phyloP scores from a whole-genome alignment of 495 filamentous ascomycete genomes.

The Hypoxylon lenormandii region DNA sequence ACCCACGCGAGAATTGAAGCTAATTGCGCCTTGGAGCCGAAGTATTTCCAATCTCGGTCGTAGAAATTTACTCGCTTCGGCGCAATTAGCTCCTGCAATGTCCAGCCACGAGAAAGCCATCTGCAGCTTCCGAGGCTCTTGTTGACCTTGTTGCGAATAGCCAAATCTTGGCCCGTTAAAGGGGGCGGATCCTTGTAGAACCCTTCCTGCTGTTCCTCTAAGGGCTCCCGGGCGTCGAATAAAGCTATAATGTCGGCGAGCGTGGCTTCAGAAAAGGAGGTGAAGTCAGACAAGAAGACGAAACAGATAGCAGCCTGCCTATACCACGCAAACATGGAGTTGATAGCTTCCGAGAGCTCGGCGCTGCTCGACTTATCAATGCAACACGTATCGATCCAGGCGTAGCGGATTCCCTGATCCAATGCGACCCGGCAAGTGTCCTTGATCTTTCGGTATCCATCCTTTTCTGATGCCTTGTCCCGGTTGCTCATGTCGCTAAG shows the following conservation, averaged over 20 bases:
- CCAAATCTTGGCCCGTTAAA: conserved; percentile 23
- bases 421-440: conserved; percentile 37
- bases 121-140: conserved; percentile 25
- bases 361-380: conserved; percentile 59
- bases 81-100: conserved; percentile 49
- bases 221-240: conserved; percentile 28
- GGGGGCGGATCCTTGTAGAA: conserved; percentile 29
- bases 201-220: conserved; percentile 11
- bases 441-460: conserved; percentile 43
- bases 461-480: conserved; percentile 10
- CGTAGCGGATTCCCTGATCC: conserved; percentile 35
- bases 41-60: conserved; percentile 39
- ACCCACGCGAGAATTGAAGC: conserved; percentile 40
- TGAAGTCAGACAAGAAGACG: conserved; percentile 53
- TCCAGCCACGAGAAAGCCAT: conserved; percentile 51
- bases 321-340: conserved; percentile 59
- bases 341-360: conserved; percentile 57
- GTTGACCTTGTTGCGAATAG: conserved; percentile 30
- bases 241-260: conserved; percentile 21
- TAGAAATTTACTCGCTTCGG: conserved; percentile 36
- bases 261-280: conserved; percentile 10
- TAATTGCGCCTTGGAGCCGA: conserved; percentile 50
- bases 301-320: conserved; percentile 50
- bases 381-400: conserved; percentile 56
- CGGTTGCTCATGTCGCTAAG: conserved; percentile 46